Percentiles rank a stretch among this genome's conserved stretches.
phyloP scores from a whole-genome alignment of 1,284 basidiomycete species.

The Mycosarcoma maydis region DNA sequence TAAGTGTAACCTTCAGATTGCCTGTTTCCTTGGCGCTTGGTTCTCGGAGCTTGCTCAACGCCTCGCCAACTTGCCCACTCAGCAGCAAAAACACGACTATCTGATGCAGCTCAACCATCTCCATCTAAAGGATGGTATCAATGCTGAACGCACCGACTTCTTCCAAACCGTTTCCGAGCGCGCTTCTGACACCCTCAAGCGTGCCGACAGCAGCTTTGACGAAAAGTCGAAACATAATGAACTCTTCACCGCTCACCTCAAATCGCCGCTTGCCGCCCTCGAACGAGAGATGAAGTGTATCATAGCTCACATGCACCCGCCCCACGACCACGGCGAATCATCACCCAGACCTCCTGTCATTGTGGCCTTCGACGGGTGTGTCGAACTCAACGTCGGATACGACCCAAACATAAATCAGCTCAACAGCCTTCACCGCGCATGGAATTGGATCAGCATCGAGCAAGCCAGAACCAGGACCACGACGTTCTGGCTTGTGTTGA shows the following conservation, averaged over 20 bases:
- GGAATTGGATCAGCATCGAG: slow-evolving; percentile 1
- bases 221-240: no score
- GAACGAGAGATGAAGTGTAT: not conserved
- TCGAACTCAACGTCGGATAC: slow-evolving; percentile 3
- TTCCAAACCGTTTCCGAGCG: not conserved
- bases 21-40: slow-evolving; percentile 9
- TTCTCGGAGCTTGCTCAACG: slow-evolving; percentile 1
- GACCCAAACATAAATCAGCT: not conserved
- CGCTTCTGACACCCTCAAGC: not conserved
- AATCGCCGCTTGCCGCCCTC: not conserved
- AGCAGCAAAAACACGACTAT: not conserved
- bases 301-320: not conserved
- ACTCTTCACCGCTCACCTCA: slow-evolving; percentile 1
- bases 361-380: slow-evolving; percentile 28
- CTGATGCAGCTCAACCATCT: slow-evolving; percentile 2
- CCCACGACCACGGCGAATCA: not conserved
- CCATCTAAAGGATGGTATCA: not conserved
- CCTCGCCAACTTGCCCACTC: not conserved
- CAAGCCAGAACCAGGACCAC: no score
- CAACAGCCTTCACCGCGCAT: slow-evolving; percentile 14
- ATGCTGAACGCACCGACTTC: not conserved
- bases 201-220: not conserved
- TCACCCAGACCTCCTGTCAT: slow-evolving; percentile 1
- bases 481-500: slow-evolving; percentile 21
- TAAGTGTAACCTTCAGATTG: slow-evolving; percentile 7